Conservation (phyloP, 768 basidiomycete species). For the Lactarius pseudohatsudake region DNA sequence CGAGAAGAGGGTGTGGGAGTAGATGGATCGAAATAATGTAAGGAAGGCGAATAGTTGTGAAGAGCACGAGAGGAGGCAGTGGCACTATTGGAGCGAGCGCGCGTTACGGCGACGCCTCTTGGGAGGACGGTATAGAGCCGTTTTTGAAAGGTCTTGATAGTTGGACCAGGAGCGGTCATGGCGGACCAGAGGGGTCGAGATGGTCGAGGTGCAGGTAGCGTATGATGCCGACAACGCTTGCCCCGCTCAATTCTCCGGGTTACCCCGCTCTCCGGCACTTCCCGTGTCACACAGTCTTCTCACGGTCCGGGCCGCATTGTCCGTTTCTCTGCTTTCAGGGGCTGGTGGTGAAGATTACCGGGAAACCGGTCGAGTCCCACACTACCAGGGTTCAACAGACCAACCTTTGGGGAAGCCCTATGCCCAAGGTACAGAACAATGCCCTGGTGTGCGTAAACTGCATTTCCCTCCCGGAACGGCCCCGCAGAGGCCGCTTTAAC, state of each 20-base stretch:
- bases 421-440: too few relatives aligned
- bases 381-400: too few relatives aligned
- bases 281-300: neutral
- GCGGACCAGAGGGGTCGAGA: slow-evolving; percentile 1
- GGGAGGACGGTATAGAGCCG: slow-evolving; percentile 49
- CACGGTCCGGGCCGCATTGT: too few relatives aligned
- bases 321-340: too few relatives aligned
- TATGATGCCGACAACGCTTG: neutral
- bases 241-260: slow-evolving; percentile 3
- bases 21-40: slow-evolving; percentile 45
- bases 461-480: too few relatives aligned
- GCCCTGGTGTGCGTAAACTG: too few relatives aligned
- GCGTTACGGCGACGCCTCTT: slow-evolving; percentile 37
- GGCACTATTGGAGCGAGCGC: slow-evolving; percentile 46
- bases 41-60: slow-evolving; percentile 41
- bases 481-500: too few relatives aligned
- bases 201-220: neutral
- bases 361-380: too few relatives aligned
- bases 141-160: slow-evolving; percentile 53
- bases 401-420: too few relatives aligned
- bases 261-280: neutral
- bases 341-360: too few relatives aligned
- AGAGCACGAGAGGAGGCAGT: slow-evolving; percentile 43
- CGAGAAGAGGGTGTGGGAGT: slow-evolving; percentile 40
- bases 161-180: slow-evolving; percentile 41